Conservation (phyloP, 164 flowering plant species). For the Umbilicus rupestris region DNA sequence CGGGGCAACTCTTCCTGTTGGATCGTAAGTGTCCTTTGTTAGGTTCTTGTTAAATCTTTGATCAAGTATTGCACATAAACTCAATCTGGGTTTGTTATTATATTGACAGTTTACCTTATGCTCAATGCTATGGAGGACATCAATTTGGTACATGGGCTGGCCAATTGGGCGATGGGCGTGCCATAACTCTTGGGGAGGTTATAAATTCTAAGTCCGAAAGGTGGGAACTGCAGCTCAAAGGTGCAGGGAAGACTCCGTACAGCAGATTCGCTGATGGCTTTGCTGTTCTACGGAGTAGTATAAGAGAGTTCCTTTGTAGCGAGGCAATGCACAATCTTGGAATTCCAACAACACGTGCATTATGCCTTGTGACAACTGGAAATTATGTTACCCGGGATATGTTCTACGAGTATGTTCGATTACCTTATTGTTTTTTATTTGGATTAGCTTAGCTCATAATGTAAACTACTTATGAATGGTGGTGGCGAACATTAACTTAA, state of each 20-base stretch:
- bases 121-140: slow-evolving; percentile 99
- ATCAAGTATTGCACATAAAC: no score
- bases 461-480: no score
- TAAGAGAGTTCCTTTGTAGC: slow-evolving; percentile 95
- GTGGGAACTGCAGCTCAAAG: slow-evolving; percentile 98
- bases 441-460: background rate
- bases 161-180: slow-evolving; percentile 97
- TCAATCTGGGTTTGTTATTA: background rate
- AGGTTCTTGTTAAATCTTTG: background rate
- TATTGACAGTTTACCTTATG: slow-evolving; percentile 66
- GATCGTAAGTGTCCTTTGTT: slow-evolving; percentile 53
- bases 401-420: slow-evolving; percentile 25
- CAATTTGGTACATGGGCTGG: slow-evolving; percentile 99
- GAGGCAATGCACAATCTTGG: slow-evolving; percentile 95
- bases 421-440: background rate
- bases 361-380: slow-evolving; percentile 91
- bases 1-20: slow-evolving; percentile 65
- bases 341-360: slow-evolving; percentile 95
- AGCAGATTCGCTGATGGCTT: slow-evolving; percentile 99
- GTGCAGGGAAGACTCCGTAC: slow-evolving; percentile 97
- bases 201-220: slow-evolving; percentile 72
- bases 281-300: slow-evolving; percentile 95
- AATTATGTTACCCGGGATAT: slow-evolving; percentile 83
- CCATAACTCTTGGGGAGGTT: slow-evolving; percentile 90
- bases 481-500: no score